Percentiles rank a stretch among this genome's conserved stretches.
phyloP scores from a whole-genome alignment of 768 basidiomycete genomes.

The Russula griseocarnosa region DNA sequence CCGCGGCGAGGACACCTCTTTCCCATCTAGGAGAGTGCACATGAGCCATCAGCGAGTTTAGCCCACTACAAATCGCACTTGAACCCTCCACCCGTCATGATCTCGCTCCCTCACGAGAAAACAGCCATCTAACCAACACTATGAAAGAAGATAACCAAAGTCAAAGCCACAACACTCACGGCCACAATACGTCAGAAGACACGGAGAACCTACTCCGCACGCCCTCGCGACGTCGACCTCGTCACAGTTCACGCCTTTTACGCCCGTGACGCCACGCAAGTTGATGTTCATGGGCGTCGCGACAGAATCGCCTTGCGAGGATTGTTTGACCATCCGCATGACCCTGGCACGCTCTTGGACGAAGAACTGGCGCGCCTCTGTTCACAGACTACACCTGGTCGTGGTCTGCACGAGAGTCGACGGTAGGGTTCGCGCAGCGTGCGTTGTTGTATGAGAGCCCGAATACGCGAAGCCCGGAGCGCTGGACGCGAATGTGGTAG shows the following conservation, averaged over 20 bases:
- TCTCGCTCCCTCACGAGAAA: conserved; percentile 33
- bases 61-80: conserved; percentile 66
- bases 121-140: conserved; percentile 35
- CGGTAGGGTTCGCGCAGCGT: conserved; percentile 55
- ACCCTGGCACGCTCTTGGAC: conserved; percentile 61
- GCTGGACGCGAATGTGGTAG: conserved; percentile 39
- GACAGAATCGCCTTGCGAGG: conserved; percentile 44
- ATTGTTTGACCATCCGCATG: conserved; percentile 71
- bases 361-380: conserved; percentile 61
- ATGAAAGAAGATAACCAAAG: conserved; percentile 30
- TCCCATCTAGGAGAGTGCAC: conserved; percentile 63
- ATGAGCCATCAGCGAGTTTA: conserved; percentile 63
- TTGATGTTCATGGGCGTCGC: conserved; percentile 36
- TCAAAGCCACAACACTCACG: background rate
- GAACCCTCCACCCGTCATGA: conserved; percentile 52
- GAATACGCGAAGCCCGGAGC: conserved; percentile 53
- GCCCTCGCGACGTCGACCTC: conserved; percentile 43
- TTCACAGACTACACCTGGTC: conserved; percentile 18
- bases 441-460: conserved; percentile 72
- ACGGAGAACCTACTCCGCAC: conserved; percentile 39
- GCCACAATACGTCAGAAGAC: conserved; percentile 28
- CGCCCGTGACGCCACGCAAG: conserved; percentile 46
- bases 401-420: conserved; percentile 49
- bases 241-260: conserved; percentile 27
- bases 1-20: conserved; percentile 60